Evolutionary conservation across 1,284 basidiomycete genomes (phyloP).

Genomic region (Meira nashicola): DNA sequence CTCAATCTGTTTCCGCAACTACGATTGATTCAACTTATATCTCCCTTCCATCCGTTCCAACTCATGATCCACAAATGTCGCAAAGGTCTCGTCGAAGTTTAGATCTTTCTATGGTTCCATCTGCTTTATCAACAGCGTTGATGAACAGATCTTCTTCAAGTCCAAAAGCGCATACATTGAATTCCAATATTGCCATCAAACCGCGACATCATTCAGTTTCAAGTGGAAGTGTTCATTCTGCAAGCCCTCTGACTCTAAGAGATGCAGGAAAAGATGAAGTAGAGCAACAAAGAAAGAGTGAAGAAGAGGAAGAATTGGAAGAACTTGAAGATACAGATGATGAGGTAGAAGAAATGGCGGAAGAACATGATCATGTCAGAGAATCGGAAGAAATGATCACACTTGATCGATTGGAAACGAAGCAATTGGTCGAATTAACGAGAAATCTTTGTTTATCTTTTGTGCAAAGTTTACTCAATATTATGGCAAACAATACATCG

Average conservation of each 20-base stretch:
- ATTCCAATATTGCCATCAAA: too few relatives aligned
- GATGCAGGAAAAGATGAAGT: not conserved
- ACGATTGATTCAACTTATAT: too few relatives aligned
- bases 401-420: not conserved
- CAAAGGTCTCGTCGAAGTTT: not conserved
- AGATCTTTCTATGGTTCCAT: too few relatives aligned
- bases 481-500: not conserved
- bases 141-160: too few relatives aligned
- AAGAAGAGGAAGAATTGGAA: constrained; percentile 7
- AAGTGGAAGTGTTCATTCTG: too few relatives aligned
- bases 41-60: not conserved
- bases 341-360: not conserved
- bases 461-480: not conserved
- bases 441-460: not conserved
- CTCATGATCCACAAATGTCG: constrained; percentile 1
- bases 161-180: too few relatives aligned
- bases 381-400: not conserved
- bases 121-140: too few relatives aligned
- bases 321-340: constrained; percentile 4
- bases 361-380: not conserved
- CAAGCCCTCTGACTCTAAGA: not conserved
- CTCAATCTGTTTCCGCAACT: too few relatives aligned
- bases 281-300: not conserved
- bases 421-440: not conserved
- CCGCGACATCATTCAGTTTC: too few relatives aligned